Base-by-base conservation (phyloP, 805 yeast species). In the Geotrichum ghanense region DNA sequence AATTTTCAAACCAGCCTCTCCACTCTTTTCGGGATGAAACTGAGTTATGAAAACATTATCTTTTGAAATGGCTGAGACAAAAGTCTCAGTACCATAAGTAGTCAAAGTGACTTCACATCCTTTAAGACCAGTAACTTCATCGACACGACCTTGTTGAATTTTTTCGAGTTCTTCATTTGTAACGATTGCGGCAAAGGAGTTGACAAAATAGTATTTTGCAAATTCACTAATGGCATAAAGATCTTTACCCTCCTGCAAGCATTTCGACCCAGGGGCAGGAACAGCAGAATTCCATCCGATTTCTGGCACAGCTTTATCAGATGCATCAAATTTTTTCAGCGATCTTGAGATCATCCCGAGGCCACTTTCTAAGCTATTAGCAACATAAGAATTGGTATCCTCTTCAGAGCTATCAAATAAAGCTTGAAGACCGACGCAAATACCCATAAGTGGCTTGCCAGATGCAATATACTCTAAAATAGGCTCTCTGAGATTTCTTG, bases 11-110 rank as follows among this genome's bases (percentile, higher is more conserved):
- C 99, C 99, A 3, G 95, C 95, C 20, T 70, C 60, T 10, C 98
- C 98, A 2, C 96, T 86, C 64, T 92, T 92, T 61, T 92, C 99
- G n/a, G 99, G 99, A 65, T 92, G 99, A 65, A 92, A 92, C 64
- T 92, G 99, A 1, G 97, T 92, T 40, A 97, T 95, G 65, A 92
- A 85, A 9, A 90, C 69, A 52, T 87, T 89, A 49, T 73, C 86
- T 57, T 74, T 81, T 24, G 79, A 62, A 43, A 89, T 62, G 0
- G 97, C 92, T 14, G 97, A 94, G 50, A 92, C 69, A 56, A 89
- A 92, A 44, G 66, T 71, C 64, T 92, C 89, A 22, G 77, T 62
- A 1, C 94, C 95, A 63, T 92, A 92, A 46, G 65, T 69, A 1
- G 92, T 76, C 41, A 75, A 65, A 0, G 88, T 87, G 46, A 83